Percentiles rank a stretch among this genome's conserved stretches.
Evolutionary conservation across 176 grass and related monocot genomes (phyloP).

Genomic region (Hyparrhenia diplandra): DNA sequence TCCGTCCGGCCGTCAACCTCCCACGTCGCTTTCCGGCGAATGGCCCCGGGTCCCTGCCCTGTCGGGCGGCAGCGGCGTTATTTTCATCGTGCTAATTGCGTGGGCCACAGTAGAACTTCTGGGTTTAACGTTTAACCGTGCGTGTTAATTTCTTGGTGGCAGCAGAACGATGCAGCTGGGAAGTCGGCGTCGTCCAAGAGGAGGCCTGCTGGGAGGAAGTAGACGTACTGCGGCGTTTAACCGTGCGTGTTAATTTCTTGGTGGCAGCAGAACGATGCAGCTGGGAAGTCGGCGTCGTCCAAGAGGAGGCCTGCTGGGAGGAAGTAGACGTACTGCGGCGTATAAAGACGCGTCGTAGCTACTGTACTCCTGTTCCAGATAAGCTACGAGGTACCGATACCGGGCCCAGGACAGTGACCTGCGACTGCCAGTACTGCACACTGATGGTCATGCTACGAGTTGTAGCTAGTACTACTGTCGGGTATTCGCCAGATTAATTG

Average conservation of each 20-base stretch:
- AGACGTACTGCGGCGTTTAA: too few relatives aligned
- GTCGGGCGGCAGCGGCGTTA: too few relatives aligned
- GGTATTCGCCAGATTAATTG: too few relatives aligned
- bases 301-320: neutral
- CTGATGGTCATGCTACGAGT: too few relatives aligned
- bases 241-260: neutral
- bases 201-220: too few relatives aligned
- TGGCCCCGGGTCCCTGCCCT: neutral
- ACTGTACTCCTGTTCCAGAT: neutral
- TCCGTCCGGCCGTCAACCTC: neutral
- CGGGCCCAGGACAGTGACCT: neutral
- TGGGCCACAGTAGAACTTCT: neutral
- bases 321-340: neutral
- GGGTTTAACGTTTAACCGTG: neutral
- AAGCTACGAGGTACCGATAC: neutral
- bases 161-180: too few relatives aligned
- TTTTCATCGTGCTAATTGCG: neutral
- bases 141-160: too few relatives aligned
- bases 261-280: neutral
- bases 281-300: conserved; percentile 21
- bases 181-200: too few relatives aligned
- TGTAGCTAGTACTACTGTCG: too few relatives aligned
- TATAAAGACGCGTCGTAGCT: too few relatives aligned
- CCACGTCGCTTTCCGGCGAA: neutral
- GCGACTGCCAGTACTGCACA: neutral